phyloP scores from a whole-genome alignment of 2,329 filamentous ascomycete genomes.

The Fusarium zealandicum region DNA sequence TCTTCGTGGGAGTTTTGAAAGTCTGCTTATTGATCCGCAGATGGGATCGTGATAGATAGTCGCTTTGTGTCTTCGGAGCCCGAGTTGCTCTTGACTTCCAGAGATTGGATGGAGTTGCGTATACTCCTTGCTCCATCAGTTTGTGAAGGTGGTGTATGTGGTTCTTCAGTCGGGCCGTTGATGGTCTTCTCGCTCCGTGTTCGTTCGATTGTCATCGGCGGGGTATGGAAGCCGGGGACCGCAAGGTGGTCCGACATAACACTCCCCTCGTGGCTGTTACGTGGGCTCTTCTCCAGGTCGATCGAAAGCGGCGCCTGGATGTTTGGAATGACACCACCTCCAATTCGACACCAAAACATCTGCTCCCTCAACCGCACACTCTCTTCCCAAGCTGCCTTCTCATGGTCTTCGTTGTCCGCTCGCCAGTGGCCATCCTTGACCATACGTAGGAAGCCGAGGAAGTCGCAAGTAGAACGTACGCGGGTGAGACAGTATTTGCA shows the following conservation, averaged over 20 bases:
- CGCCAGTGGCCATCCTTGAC: conserved; percentile 93
- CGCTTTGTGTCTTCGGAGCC: conserved; percentile 39
- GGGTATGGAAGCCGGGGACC: conserved; percentile 34
- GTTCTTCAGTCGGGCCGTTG: conserved; percentile 32
- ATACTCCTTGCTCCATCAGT: conserved; percentile 38
- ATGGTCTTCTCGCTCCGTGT: conserved; percentile 22
- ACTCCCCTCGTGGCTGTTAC: conserved; percentile 46
- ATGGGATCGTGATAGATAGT: conserved; percentile 42
- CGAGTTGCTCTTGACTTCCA: conserved; percentile 37
- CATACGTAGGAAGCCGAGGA: conserved; percentile 88
- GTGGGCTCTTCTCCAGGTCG: conserved; percentile 46
- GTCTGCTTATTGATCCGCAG: conserved; percentile 23
- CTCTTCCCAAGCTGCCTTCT: conserved; percentile 93
- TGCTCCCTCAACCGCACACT: conserved; percentile 86
- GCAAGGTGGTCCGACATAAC: conserved; percentile 25
- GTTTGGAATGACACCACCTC: conserved; percentile 85
- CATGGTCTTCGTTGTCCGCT: conserved; percentile 81
- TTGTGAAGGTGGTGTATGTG: conserved; percentile 44
- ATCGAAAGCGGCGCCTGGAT: conserved; percentile 40
- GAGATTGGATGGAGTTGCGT: conserved; percentile 40
- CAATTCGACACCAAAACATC: conserved; percentile 96
- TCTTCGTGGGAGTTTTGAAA: neutral
- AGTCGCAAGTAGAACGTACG: conserved; percentile 88
- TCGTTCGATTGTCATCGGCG: conserved; percentile 35
- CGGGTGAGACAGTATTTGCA: conserved; percentile 87